phyloP scores from a whole-genome alignment of 495 filamentous ascomycete genomes.

The Wilcoxina mikolae region DNA sequence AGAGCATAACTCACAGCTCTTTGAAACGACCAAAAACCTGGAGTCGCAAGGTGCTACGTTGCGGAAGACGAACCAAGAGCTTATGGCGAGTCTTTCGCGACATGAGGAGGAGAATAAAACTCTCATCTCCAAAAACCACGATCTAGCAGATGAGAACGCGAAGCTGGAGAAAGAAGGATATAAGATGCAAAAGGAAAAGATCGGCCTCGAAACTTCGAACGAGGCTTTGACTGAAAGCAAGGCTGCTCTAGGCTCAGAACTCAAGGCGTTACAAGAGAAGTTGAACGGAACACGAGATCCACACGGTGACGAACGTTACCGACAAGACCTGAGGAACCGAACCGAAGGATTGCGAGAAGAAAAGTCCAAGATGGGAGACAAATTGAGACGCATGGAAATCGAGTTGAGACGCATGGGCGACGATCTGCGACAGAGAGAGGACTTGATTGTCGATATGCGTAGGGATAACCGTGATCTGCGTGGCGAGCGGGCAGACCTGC shows the following conservation, averaged over 20 bases:
- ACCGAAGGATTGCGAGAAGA: neutral
- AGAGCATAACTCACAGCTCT: constrained; percentile 24
- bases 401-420: neutral
- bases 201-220: neutral
- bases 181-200: neutral
- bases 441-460: neutral
- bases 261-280: neutral
- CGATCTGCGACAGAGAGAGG: neutral
- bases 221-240: neutral
- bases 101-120: constrained; percentile 15
- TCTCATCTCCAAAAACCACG: constrained; percentile 12
- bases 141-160: constrained; percentile 11
- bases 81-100: neutral
- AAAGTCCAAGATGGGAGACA: neutral
- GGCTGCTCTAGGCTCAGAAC: neutral
- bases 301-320: neutral
- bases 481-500: neutral
- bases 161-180: constrained; percentile 5
- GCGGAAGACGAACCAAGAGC: constrained; percentile 15
- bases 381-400: neutral
- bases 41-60: constrained; percentile 16
- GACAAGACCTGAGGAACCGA: neutral
- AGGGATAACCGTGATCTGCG: neutral
- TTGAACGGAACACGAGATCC: neutral
- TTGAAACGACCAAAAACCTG: constrained; percentile 18